Percentiles rank a stretch among this genome's conserved stretches.
phyloP scores from a whole-genome alignment of 345 rosid genomes.

The Gossypium herbaceum region DNA sequence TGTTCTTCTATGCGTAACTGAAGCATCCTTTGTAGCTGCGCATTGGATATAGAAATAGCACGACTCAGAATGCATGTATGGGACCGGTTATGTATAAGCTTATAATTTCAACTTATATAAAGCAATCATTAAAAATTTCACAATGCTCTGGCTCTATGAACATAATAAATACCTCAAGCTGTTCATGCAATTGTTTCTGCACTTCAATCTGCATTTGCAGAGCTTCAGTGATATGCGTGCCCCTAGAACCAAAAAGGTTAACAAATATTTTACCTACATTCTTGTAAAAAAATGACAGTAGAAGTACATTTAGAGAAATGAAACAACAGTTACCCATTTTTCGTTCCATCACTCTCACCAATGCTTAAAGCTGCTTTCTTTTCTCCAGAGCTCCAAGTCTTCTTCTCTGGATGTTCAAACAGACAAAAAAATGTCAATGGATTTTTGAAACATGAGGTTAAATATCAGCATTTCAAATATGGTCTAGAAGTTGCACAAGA shows the following conservation, averaged over 20 bases:
- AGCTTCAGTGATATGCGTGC: slow-evolving; percentile 54
- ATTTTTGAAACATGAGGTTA: background rate
- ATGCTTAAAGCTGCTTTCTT: slow-evolving; percentile 42
- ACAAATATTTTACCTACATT: background rate
- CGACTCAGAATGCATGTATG: background rate
- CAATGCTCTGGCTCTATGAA: background rate
- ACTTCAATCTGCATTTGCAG: slow-evolving; percentile 80
- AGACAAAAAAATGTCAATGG: background rate
- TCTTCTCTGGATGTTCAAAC: slow-evolving; percentile 38
- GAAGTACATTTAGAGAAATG: slow-evolving; percentile 1
- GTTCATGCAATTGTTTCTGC: slow-evolving; percentile 83
- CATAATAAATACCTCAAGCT: slow-evolving; percentile 60
- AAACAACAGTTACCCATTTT: slow-evolving; percentile 47
- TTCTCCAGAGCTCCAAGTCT: slow-evolving; percentile 51
- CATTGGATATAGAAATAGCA: background rate
- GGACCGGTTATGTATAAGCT: background rate
- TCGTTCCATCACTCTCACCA: slow-evolving; percentile 47
- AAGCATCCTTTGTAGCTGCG: slow-evolving; percentile 63
- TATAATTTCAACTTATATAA: background rate
- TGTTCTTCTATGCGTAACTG: slow-evolving; percentile 88
- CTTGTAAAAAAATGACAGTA: slow-evolving; percentile 11
- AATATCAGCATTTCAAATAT: background rate
- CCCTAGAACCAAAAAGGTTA: slow-evolving; percentile 33
- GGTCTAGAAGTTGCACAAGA: background rate
- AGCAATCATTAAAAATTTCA: background rate